Base-by-base conservation (phyloP, 345 rosid species). In the Euphorbia peplus region DNA sequence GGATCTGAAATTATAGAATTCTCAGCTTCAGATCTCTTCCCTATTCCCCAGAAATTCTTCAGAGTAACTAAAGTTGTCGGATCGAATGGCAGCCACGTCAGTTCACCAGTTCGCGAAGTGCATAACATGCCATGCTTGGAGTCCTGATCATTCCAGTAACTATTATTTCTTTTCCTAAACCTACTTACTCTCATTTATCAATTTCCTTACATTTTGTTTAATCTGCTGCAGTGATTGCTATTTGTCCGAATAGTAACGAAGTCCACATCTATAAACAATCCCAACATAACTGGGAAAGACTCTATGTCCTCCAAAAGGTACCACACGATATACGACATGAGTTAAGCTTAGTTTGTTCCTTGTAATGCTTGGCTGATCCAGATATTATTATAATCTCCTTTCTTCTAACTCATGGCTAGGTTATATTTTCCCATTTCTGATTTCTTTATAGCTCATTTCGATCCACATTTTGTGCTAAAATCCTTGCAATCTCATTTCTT, bases 61-160 rank as follows among this genome's bases (percentile, higher is more conserved):
- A n/a, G n/a, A n/a, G n/a, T 35, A 3, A 3, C 39, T 35, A 35
- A 39, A 39, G 10, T 39, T 39, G n/a, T 48, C 53, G 21, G 21
- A 48, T 16, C 53, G 7, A 48, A 95, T 91, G 99, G 91, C 95
- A 52, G 82, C 82, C 56, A 71, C 84, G 44, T 80, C 88, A 44
- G 90, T 88, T 78, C 92, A 91, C 64, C 93, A 88, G 74, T 83
- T 91, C 59, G 90, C 98, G n/a, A 87, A 83, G 67, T 88, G 86
- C 84, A 86, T 95, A 79, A 90, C 95, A 72, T 91, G 96, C 80
- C 99, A 95, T 75, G 90, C 99, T 60, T 95, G 98, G 98, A 90
- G 92, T 82, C 92, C 96, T 61, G 96, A 91, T 84, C 87, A 70
- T 75, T 86, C 98, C 5, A 87, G 99, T 95, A 79, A 64, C 18